Evolutionary conservation across 2,329 filamentous ascomycete species (phyloP), one percentile per base, ranked within the genome.

Genomic region (Sporothrix humicola): DNA sequence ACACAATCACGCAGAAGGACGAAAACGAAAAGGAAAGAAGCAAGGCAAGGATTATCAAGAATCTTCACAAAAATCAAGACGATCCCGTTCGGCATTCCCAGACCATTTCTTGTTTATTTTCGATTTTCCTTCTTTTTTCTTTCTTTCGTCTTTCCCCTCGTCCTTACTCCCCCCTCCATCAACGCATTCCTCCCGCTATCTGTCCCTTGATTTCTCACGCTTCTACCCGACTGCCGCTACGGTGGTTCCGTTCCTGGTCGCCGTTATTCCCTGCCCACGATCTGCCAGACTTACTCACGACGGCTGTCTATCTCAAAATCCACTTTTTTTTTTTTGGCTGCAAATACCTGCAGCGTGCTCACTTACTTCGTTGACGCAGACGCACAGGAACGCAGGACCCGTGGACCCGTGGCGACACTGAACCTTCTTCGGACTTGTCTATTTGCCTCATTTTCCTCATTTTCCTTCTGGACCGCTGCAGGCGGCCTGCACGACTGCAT

Each of bases 391-490:
- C 66, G 66, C 48, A 69, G 66, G 48, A 69, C 63, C 44, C 63
- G 44, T 66, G 46, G 46, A n/a, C 46, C 65, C 46, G 65, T 52
- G 23, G 65, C 23, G 59, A 66, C 61, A 66, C 37, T 66, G 61
- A 46, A 20, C 42, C 6, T 31, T 61, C 59, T 20, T 65, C 37
- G 13, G 46, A 52, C 46, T 52, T 31, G 31, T 56, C 52, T 20
- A 56, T 26, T 56, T 8, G n/a, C 52, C 66, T 7, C 66, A 37
- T 7, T 37, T 26, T 26, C 23, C 23, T 26, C 23, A 69, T 44
- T 56, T 70, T 23, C 26, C 52, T 37, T 69, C 52, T 58, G 68
- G 68, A 69, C 68, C 68, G 68, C 50, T 69, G 68, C 68, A 58
- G 50, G 68, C 48, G 66, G 44, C 59, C 63, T 69, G 65, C 65